These are phyloP conservation scores for Haplographium delicatum DNA, from an alignment of 495 filamentous ascomycete genomes.

Conservation along the genomic window DNA sequence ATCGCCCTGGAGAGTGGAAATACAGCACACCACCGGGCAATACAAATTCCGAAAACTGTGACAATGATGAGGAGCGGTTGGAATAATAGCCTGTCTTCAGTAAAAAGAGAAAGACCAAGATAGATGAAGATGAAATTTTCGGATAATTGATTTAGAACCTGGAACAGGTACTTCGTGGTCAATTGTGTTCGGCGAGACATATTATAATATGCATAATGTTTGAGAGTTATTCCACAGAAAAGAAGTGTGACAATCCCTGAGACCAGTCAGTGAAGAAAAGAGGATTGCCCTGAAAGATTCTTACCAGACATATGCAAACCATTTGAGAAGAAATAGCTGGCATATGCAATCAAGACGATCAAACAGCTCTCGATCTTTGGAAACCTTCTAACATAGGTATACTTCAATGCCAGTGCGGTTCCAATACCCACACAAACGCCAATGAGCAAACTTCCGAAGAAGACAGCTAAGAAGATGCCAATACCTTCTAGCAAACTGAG, in stretches of 20 bases:
- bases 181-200: conserved; percentile 97
- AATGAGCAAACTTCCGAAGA: conserved; percentile 89
- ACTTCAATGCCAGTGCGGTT: conserved; percentile 84
- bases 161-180: conserved; percentile 97
- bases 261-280: conserved; percentile 13
- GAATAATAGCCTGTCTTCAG: conserved; percentile 78
- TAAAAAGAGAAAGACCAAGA: conserved; percentile 88
- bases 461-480: conserved; percentile 90
- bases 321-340: conserved; percentile 95
- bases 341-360: conserved; percentile 89
- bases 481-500: conserved; percentile 81
- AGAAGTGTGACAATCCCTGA: conserved; percentile 92
- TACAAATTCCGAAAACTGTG: conserved; percentile 84
- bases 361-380: conserved; percentile 96
- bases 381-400: conserved; percentile 84
- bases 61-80: conserved; percentile 96
- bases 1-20: conserved; percentile 87
- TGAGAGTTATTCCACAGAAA: conserved; percentile 96
- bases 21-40: conserved; percentile 85
- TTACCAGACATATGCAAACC: conserved; percentile 90
- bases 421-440: conserved; percentile 80
- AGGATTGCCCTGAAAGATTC: conserved; percentile 18
- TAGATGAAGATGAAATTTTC: conserved; percentile 99
- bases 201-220: conserved; percentile 99
- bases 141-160: conserved; percentile 87